Conservation (phyloP, 2,329 filamentous ascomycete genomes). For the Apiospora kogelbergensis region DNA sequence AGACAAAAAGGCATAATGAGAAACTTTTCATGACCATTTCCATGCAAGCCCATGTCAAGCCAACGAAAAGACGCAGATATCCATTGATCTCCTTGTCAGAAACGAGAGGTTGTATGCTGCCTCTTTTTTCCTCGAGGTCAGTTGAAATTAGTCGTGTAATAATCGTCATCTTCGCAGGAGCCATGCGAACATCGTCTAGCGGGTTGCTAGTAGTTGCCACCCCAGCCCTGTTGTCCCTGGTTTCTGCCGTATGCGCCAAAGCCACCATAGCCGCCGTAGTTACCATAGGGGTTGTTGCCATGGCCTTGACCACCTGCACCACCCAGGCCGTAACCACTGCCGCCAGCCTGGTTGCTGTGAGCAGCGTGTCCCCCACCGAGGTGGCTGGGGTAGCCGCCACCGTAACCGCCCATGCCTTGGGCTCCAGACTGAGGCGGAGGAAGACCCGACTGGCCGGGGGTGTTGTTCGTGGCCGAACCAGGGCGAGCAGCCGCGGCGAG, state of each 20-base stretch:
- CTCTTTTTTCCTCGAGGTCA: neutral
- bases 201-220: constrained; percentile 7
- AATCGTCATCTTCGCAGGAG: constrained; percentile 2
- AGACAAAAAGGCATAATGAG: constrained; percentile 10
- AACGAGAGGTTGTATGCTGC: constrained; percentile 5
- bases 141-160: constrained; percentile 4
- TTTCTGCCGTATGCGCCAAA: constrained; percentile 44
- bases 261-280: constrained; percentile 50
- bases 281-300: constrained; percentile 50
- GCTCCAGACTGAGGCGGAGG: constrained; percentile 55
- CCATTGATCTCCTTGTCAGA: constrained; percentile 2
- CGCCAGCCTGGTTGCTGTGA: constrained; percentile 48
- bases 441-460: constrained; percentile 52
- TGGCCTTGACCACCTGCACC: constrained; percentile 52
- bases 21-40: constrained; percentile 11
- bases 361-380: constrained; percentile 51
- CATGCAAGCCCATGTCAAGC: constrained; percentile 12
- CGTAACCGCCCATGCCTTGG: constrained; percentile 54
- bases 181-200: neutral
- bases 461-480: constrained; percentile 59
- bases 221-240: constrained; percentile 45
- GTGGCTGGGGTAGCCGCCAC: constrained; percentile 55
- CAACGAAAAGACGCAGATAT: constrained; percentile 12
- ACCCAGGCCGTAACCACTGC: constrained; percentile 51
- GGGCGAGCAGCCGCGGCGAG: constrained; percentile 56